phyloP scores from a whole-genome alignment of 208 protist species.

The Trypanosoma platydactyli region DNA sequence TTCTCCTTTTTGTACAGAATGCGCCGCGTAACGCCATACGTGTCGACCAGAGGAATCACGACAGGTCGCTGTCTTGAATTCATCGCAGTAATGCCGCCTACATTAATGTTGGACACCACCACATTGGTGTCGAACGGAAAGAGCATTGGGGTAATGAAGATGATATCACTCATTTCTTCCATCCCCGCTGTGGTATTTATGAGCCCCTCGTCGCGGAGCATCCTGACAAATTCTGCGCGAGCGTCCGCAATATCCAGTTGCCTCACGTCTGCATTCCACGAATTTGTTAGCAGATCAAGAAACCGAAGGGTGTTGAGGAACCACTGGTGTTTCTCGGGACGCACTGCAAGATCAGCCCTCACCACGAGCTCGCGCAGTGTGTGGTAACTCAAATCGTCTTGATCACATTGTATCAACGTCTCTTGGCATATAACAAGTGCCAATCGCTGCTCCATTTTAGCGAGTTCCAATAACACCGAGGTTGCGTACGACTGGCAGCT shows the following conservation, averaged over 20 bases:
- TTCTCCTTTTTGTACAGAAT: slow-evolving; percentile 81
- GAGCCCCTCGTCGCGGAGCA: slow-evolving; percentile 9
- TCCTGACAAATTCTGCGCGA: slow-evolving; percentile 7
- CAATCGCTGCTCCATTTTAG: slow-evolving; percentile 12
- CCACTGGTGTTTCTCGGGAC: slow-evolving; percentile 16
- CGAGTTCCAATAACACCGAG: slow-evolving; percentile 14
- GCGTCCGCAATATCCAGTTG: slow-evolving; percentile 5
- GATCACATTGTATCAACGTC: slow-evolving; percentile 1
- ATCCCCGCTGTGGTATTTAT: not conserved
- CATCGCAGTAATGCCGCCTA: slow-evolving; percentile 23
- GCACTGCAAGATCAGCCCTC: not conserved
- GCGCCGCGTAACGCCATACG: slow-evolving; percentile 18
- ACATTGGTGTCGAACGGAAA: slow-evolving; percentile 34
- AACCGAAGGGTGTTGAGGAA: slow-evolving; percentile 32
- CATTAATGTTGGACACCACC: slow-evolving; percentile 23
- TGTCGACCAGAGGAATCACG: slow-evolving; percentile 32
- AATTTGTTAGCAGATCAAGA: slow-evolving; percentile 13
- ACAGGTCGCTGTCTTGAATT: slow-evolving; percentile 30
- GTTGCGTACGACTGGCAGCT: slow-evolving; percentile 23
- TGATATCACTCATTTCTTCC: not conserved
- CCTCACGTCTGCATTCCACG: not conserved
- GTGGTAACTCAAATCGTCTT: slow-evolving; percentile 26
- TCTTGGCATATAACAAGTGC: slow-evolving; percentile 32
- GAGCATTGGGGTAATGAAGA: slow-evolving; percentile 19
- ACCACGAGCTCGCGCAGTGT: slow-evolving; percentile 20